Base-by-base conservation (phyloP, 1,284 basidiomycete species). In the Heterobasidion occidentale region DNA sequence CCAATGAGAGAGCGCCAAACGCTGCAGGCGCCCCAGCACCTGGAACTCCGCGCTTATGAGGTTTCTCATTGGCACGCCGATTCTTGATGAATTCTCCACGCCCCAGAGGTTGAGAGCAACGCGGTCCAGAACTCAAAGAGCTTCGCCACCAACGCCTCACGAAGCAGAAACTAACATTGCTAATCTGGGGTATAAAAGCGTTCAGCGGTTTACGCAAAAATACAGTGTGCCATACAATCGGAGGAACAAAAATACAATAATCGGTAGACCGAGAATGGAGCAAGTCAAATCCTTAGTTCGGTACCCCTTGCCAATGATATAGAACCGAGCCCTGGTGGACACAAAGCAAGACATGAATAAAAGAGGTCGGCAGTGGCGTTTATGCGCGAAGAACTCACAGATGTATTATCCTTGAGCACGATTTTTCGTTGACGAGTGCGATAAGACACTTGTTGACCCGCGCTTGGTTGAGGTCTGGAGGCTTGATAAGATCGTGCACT, bases 391-490 rank as follows among this genome's bases (percentile, higher is more conserved):
- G 34, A 45, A 69, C 77, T 47, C 56, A 88, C 87, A 2, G 86
- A 81, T 59, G 74, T 78, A 60, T 76, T 88, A 53, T 88, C 83
- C 69, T 94, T 96, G 51, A 75, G 73, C 3, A 94, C 91, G 33
- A 92, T 81, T 68, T 96, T 97, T 54, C 92, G 63, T 88, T 88
- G 1, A 95, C 92, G 1, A 97, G 76, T 1, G 93, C 92, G 56
- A 97, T 94, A 36, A 98, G 77, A 62, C 92, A 94, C 70, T 94
- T 96, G 72, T 97, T 96, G 47, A 93, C 93, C 42, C 88, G 81
- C 7, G 92, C 89, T 71, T 95, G 92, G 51, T 86, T 88, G 50
- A 95, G 76, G 58, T 94, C 91, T 0, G 92, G 92, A 1, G 85
- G 84, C 52, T 78, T 81, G 60, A 94, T 81, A 53, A 97, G 78